Evolutionary conservation across 768 basidiomycete genomes (phyloP).

Genomic region (Serendipita sp.): DNA sequence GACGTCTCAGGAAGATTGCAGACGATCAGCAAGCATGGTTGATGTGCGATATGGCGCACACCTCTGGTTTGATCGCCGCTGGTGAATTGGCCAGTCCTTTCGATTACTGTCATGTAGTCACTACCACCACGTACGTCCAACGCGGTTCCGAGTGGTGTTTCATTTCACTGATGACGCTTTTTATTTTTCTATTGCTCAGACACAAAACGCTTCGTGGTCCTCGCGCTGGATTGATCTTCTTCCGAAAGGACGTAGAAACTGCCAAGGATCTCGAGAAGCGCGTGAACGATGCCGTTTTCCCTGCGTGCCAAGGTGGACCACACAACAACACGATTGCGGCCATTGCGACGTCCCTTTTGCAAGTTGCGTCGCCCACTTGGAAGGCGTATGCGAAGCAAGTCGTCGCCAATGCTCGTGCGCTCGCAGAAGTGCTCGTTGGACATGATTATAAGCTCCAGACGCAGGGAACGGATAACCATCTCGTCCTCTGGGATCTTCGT

Average conservation of each 20-base stretch:
- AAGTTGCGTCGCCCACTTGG: slow-evolving; percentile 79
- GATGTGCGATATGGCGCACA: slow-evolving; percentile 96
- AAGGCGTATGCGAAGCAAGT: slow-evolving; percentile 90
- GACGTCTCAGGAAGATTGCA: slow-evolving; percentile 58
- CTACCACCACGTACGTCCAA: slow-evolving; percentile 72
- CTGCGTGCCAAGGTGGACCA: slow-evolving; percentile 98
- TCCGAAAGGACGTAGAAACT: slow-evolving; percentile 78
- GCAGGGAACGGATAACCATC: slow-evolving; percentile 91
- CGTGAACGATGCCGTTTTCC: slow-evolving; percentile 97
- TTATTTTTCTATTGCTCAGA: slow-evolving; percentile 23
- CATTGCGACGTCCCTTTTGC: slow-evolving; percentile 81
- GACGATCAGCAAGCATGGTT: slow-evolving; percentile 71
- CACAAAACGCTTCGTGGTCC: slow-evolving; percentile 99
- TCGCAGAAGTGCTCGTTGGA: slow-evolving; percentile 52
- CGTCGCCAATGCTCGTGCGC: slow-evolving; percentile 67
- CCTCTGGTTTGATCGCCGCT: slow-evolving; percentile 85
- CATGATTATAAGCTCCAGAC: slow-evolving; percentile 95
- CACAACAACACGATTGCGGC: slow-evolving; percentile 99
- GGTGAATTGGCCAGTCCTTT: slow-evolving; percentile 84
- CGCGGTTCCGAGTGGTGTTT: neutral
- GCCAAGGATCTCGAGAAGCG: slow-evolving; percentile 84
- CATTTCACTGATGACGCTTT: neutral
- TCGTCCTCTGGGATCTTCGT: slow-evolving; percentile 93
- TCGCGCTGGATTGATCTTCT: slow-evolving; percentile 96
- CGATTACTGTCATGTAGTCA: slow-evolving; percentile 92